Conservation (phyloP, 208 protist species). For the Angomonas ambiguus region DNA sequence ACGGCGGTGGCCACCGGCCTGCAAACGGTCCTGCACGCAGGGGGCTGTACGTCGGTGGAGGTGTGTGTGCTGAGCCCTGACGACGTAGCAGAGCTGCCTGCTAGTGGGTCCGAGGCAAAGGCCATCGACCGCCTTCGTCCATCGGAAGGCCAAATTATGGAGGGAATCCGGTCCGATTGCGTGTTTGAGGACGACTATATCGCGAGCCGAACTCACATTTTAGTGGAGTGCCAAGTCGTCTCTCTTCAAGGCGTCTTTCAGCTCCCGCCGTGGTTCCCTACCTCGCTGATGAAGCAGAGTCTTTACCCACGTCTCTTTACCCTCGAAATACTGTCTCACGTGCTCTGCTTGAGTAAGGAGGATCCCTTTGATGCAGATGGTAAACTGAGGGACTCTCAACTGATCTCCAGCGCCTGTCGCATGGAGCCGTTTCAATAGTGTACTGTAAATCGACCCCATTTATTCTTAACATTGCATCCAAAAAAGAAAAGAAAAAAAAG, state of each 20-base stretch:
- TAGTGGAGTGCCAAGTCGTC: constrained; percentile 56
- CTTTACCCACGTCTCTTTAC: constrained; percentile 41
- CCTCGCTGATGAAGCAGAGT: constrained; percentile 17
- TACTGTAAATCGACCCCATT: too few relatives aligned
- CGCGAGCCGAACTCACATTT: constrained; percentile 41
- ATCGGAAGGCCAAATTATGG: neutral
- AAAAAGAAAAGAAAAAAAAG: neutral
- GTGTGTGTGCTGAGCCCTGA: constrained; percentile 21
- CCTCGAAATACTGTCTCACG: constrained; percentile 64
- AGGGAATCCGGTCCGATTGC: neutral
- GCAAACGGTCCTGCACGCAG: constrained; percentile 38
- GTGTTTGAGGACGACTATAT: constrained; percentile 11
- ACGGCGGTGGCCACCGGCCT: constrained; percentile 39
- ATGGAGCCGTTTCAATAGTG: constrained; percentile 38
- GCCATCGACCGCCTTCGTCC: neutral
- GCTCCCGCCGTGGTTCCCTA: constrained; percentile 48
- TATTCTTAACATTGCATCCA: neutral
- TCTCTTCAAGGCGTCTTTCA: constrained; percentile 28
- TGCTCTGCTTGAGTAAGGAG: constrained; percentile 40
- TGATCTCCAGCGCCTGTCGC: constrained; percentile 34
- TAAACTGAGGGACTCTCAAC: constrained; percentile 21
- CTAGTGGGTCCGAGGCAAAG: neutral
- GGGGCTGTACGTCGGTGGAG: constrained; percentile 36
- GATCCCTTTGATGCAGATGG: constrained; percentile 40
- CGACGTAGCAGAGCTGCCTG: neutral